Evolutionary conservation across 164 flowering plant genomes (phyloP), one percentile per base, ranked within the genome.

Genomic region (Amborella trichopoda): DNA sequence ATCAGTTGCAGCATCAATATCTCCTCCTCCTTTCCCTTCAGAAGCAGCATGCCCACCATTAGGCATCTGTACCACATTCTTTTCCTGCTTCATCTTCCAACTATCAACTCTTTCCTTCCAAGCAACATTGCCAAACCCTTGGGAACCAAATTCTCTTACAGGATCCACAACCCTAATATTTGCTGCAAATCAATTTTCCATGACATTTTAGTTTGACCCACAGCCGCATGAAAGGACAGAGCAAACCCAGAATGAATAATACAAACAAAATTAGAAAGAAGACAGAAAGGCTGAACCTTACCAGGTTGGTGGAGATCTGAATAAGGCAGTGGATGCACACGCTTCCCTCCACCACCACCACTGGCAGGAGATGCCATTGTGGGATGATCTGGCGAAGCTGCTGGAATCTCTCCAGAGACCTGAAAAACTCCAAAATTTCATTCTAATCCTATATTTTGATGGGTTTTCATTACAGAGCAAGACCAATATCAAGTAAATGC

Each of bases 121-220:
- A 1, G 81, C 74, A 27, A 76, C 74, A 62, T 76, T 76, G 19
- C 81, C 81, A 58, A 70, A 68, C 9, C 76, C 72, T 53, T 68
- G 71, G 2, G 81, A 76, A 51, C 93, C 81, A 71, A 78, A 87
- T 62, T 83, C 96, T 63, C 84, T 70, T 20, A 66, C 69, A 18
- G 34, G 34, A 30, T 30, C 20, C 9, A 30, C 34, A 1, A 62
- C 73, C 65, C 94, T 68, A 21, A 71, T 60, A 64, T 76, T 80
- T 23, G 95, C 97, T 88, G 77, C 41, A 38, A 11, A 38, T 6
- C 21, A 6, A 9, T 38, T 10, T n/a, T 16, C 16, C 41, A 8
- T 6, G n/a, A n/a, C n/a, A n/a, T n/a, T n/a, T n/a, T n/a, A n/a
- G n/a, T n/a, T n/a, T n/a, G n/a, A n/a, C n/a, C n/a, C n/a, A n/a